Evolutionary conservation across 2,329 filamentous ascomycete genomes (phyloP), one percentile per base, ranked within the genome.

Genomic region (Ophiostoma angusticollis): DNA sequence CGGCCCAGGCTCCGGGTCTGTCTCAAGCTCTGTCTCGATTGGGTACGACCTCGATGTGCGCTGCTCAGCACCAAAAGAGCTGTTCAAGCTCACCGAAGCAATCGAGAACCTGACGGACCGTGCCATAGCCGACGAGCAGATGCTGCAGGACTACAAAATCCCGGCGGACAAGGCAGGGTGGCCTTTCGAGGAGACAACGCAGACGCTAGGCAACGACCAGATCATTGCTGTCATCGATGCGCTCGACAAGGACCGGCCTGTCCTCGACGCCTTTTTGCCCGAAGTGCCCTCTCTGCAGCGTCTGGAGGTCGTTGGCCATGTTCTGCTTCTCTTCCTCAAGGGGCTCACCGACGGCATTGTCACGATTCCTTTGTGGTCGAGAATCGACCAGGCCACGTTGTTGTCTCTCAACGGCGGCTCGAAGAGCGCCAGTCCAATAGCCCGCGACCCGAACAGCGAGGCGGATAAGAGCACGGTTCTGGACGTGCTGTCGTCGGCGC

Each of bases 11-110:
- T 5, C 16, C 1, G 67, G 66, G 2, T 62, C 65, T 46, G 79
- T 72, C 43, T 67, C 63, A n/a, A n/a, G n/a, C n/a, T n/a, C n/a
- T n/a, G n/a, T n/a, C n/a, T n/a, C n/a, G n/a, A n/a, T n/a, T n/a
- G n/a, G n/a, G 33, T 72, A 67, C 50, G 68, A 64, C 52, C 67
- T 60, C 28, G 73, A 69, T 43, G 71, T 84, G 45, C 75, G 75
- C 54, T 79, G 80, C 54, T 89, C 86, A 9, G 86, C 86, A 2
- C 89, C 91, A 1, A 78, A 83, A 44, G 89, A 95, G 57, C 67
- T 96, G 8, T 93, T 94, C 60, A 79, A 80, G 54, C 72, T 98
- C 52, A 95, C 86, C 5, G 84, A 94, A 56, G 74, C 78, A 9
- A 70, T 94, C 13, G 72, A 74, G 50, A 64, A 57, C 6, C 58